Evolutionary conservation across 306 rosid genomes (phyloP).

Genomic region (Senna tora): DNA sequence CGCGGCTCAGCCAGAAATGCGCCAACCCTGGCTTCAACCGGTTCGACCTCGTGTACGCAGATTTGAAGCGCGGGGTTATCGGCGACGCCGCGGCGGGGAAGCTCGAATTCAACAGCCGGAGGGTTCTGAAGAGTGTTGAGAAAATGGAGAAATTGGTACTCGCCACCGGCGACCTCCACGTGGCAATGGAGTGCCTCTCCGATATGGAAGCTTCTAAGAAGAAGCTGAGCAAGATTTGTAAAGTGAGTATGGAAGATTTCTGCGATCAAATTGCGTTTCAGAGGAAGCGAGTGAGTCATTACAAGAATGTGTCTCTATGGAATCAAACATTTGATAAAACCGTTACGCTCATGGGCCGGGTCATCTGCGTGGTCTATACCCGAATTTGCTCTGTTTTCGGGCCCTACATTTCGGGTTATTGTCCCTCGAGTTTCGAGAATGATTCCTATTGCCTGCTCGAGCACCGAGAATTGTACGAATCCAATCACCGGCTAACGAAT

Average conservation of each 20-base stretch:
- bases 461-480: slow-evolving; percentile 32
- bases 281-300: slow-evolving; percentile 50
- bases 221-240: slow-evolving; percentile 29
- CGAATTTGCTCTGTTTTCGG: slow-evolving; percentile 54
- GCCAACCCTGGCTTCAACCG: slow-evolving; percentile 25
- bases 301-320: slow-evolving; percentile 71
- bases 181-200: slow-evolving; percentile 47
- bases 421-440: slow-evolving; percentile 24
- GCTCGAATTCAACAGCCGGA: slow-evolving; percentile 35
- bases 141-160: slow-evolving; percentile 54
- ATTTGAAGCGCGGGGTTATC: slow-evolving; percentile 39
- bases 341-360: slow-evolving; percentile 56
- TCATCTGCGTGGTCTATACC: slow-evolving; percentile 51
- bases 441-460: slow-evolving; percentile 36
- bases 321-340: slow-evolving; percentile 53
- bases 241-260: slow-evolving; percentile 46
- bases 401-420: slow-evolving; percentile 33
- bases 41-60: slow-evolving; percentile 44
- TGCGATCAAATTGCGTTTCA: slow-evolving; percentile 35
- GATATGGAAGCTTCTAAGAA: slow-evolving; percentile 56
- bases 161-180: slow-evolving; percentile 46
- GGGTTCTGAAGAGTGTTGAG: background rate
- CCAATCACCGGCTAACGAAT: slow-evolving; percentile 17
- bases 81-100: slow-evolving; percentile 21
- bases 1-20: slow-evolving; percentile 51